Evolutionary conservation across 2,329 filamentous ascomycete species (phyloP), one percentile per base, ranked within the genome.

Genomic region (Xylaria sp.): DNA sequence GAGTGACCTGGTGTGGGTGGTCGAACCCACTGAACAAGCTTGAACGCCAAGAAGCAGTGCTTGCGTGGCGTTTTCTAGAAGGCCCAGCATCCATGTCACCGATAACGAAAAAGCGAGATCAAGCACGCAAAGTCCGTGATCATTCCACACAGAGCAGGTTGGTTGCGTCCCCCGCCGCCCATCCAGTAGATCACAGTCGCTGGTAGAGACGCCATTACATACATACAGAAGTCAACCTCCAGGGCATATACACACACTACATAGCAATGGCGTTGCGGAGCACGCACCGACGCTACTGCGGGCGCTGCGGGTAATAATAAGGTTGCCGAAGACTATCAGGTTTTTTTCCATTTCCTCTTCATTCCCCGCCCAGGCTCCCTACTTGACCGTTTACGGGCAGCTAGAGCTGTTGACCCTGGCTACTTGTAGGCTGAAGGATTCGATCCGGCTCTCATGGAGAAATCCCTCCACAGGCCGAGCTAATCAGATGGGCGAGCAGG

Each of bases 11-110:
- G 57, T 39, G 49, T 61, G 57, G 23, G 10, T 31, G 56, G 49
- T 33, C n/a, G 60, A 70, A 33, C 52, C 68, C 68, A 70, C 68
- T 68, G 68, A 70, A 68, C 68, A 70, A 70, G 68, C 68, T 70
- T 68, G 61, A 41, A 18, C 15, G 68, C 68, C 64, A 70, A 68
- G 68, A 56, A 36, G 7, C 13, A 56, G 31, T 36, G 39, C 58
- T 56, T 60, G 59, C 63, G 64, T 68, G 65, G 68, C 61, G 68
- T 68, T 64, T 70, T 70, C 68, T 70, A 70, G 68, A 70, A 70
- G 64, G 64, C 57, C 49, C 52, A 49, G 12, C 48, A 58, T 33
- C 68, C 68, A 64, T 66, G 68, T 55, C 68, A 58, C 64, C 60
- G 68, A 70, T 70, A 67, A 67, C 68, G 67, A 66, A 56, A 60